These are phyloP conservation scores for Thalassia testudinum DNA, from an alignment of 116 monocot genomes.

Conservation along the genomic window DNA sequence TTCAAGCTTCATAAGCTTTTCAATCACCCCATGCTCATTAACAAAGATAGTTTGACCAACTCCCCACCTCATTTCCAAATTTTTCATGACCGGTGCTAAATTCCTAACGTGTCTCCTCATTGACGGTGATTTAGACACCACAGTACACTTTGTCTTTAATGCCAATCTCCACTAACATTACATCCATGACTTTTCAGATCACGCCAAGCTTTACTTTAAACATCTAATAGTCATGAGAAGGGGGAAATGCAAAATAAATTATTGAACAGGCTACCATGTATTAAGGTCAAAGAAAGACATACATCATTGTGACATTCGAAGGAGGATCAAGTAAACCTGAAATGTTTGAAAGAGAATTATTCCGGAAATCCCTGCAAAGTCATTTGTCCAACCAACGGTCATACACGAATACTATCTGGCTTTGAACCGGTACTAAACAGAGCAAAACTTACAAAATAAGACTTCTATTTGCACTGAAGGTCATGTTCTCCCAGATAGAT, in stretches of 20 bases:
- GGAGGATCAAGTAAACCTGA: slow-evolving; percentile 23
- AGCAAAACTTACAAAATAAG: slow-evolving; percentile 40
- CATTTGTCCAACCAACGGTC: background rate
- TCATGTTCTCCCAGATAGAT: slow-evolving; percentile 43
- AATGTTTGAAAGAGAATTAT: slow-evolving; percentile 38
- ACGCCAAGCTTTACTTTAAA: background rate
- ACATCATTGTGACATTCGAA: slow-evolving; percentile 51
- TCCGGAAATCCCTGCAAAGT: slow-evolving; percentile 53
- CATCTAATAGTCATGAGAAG: background rate
- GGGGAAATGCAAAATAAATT: background rate
- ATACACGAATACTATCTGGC: too few relatives aligned
- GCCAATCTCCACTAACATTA: too few relatives aligned
- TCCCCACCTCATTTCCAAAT: too few relatives aligned
- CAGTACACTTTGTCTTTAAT: too few relatives aligned
- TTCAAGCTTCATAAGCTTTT: too few relatives aligned
- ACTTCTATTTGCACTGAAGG: slow-evolving; percentile 32
- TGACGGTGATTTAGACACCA: too few relatives aligned
- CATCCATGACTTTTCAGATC: too few relatives aligned
- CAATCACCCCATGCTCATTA: too few relatives aligned
- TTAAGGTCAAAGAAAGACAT: slow-evolving; percentile 10
- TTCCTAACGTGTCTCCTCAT: too few relatives aligned
- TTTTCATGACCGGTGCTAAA: too few relatives aligned
- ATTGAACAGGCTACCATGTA: background rate
- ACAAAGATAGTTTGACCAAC: too few relatives aligned
- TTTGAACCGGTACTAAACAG: too few relatives aligned